These are phyloP conservation scores for Albatrellus sp. DNA, from an alignment of 1,284 basidiomycete genomes.

Conservation along the genomic window DNA sequence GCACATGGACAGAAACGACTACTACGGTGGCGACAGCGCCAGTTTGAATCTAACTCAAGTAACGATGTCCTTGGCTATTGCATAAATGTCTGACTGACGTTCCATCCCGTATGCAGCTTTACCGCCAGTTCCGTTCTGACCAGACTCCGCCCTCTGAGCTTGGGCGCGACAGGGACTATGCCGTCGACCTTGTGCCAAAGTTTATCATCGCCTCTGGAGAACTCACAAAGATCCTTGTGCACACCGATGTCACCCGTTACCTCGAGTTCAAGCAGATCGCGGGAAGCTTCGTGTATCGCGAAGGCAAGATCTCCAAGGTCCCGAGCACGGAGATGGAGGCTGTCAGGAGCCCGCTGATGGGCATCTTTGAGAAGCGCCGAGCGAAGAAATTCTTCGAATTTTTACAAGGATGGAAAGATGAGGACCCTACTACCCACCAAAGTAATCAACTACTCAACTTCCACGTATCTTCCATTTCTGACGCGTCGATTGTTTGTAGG, in stretches of 20 bases:
- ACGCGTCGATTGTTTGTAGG: conserved; percentile 33
- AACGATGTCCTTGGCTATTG: conserved; percentile 15
- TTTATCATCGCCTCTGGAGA: conserved; percentile 99
- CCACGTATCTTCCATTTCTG: not conserved
- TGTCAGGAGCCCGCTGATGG: conserved; percentile 90
- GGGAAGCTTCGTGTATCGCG: conserved; percentile 94
- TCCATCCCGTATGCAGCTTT: conserved; percentile 48
- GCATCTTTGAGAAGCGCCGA: conserved; percentile 94
- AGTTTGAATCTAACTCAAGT: conserved; percentile 97
- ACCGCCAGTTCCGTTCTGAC: conserved; percentile 87
- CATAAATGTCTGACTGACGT: conserved; percentile 9
- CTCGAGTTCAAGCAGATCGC: conserved; percentile 99
- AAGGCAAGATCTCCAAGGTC: conserved; percentile 95
- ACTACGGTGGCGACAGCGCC: conserved; percentile 97
- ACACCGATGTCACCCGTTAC: conserved; percentile 98
- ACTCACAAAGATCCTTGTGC: conserved; percentile 95
- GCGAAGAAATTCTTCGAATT: conserved; percentile 99
- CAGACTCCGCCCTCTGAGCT: conserved; percentile 64
- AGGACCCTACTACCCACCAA: conserved; percentile 91
- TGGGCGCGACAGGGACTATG: conserved; percentile 91
- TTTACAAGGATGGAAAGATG: conserved; percentile 90
- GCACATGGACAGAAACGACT: conserved; percentile 99
- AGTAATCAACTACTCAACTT: conserved; percentile 34
- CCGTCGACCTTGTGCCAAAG: conserved; percentile 90
- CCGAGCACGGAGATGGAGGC: conserved; percentile 98